Evolutionary conservation across 331 rosid genomes (phyloP).

Genomic region (Rosa hybrid): DNA sequence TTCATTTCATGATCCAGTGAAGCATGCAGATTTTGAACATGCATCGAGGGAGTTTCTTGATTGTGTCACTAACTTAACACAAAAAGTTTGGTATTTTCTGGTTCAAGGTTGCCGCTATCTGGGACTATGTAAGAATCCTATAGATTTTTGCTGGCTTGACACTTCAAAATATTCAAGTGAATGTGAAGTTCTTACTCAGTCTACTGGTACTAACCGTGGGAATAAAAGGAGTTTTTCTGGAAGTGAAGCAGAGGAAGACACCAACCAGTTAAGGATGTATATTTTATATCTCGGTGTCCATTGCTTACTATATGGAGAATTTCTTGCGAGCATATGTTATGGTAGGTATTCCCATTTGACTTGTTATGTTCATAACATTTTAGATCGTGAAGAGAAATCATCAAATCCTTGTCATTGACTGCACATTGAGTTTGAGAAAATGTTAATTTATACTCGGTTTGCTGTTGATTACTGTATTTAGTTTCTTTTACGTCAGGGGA

Average conservation of each 20-base stretch:
- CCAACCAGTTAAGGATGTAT: conserved; percentile 23
- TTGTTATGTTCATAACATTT: conserved; percentile 36
- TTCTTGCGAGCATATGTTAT: conserved; percentile 53
- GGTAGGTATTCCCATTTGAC: conserved; percentile 43
- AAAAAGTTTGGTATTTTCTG: conserved; percentile 53
- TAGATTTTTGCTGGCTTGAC: conserved; percentile 46
- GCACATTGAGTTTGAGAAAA: background rate
- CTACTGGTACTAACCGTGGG: conserved; percentile 22
- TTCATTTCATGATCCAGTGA: conserved; percentile 29
- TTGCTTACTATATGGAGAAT: conserved; percentile 66
- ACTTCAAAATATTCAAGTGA: conserved; percentile 1
- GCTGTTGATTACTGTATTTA: background rate
- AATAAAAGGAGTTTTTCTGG: conserved; percentile 8
- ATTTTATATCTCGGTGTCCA: conserved; percentile 53
- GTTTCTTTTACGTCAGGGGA: background rate
- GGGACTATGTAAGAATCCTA: conserved; percentile 43
- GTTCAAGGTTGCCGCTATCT: conserved; percentile 41
- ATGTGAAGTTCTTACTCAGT: conserved; percentile 12
- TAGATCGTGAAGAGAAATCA: conserved; percentile 23
- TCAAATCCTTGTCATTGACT: conserved; percentile 16
- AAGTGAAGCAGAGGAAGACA: conserved; percentile 23
- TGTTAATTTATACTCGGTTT: background rate
- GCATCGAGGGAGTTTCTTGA: conserved; percentile 44
- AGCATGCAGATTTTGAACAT: conserved; percentile 36
- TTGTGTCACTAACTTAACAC: conserved; percentile 39